These are phyloP conservation scores for Pythium phragmitis DNA, from an alignment of 352 stramenopile genomes.

Conservation along the genomic window DNA sequence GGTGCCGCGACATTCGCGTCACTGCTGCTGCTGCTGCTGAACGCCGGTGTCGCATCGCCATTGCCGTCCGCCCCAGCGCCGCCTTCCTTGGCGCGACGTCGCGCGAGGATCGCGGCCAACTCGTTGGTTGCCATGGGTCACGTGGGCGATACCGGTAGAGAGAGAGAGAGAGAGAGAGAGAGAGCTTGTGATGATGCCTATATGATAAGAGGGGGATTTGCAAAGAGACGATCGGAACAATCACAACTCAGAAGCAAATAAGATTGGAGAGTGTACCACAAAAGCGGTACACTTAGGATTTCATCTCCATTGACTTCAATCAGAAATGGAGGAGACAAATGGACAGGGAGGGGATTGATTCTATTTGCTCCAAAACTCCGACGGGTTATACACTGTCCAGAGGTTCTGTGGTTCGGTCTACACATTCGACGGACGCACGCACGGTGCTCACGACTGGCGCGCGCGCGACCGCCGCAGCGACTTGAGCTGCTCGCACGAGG, in stretches of 20 bases:
- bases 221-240: conserved; percentile 14
- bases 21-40: conserved; percentile 27
- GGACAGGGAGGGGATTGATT: background rate
- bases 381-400: background rate
- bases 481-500: conserved; percentile 78
- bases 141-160: background rate
- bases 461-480: conserved; percentile 60
- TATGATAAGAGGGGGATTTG: conserved; percentile 1
- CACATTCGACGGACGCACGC: background rate
- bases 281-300: conserved; percentile 21
- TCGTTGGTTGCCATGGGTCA: conserved; percentile 74
- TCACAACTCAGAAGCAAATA: conserved; percentile 2
- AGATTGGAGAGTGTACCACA: conserved; percentile 13
- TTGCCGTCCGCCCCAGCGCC: conserved; percentile 36
- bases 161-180: conserved; percentile 9
- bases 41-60: conserved; percentile 25
- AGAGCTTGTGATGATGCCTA: background rate
- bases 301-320: conserved; percentile 5
- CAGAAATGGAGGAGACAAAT: background rate
- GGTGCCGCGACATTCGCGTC: conserved; percentile 1
- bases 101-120: conserved; percentile 77
- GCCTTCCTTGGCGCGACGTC: conserved; percentile 68
- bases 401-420: conserved; percentile 5
- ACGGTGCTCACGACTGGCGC: conserved; percentile 34
- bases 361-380: conserved; percentile 5